These are phyloP conservation scores for Saccharomyces paradoxus DNA, from an alignment of 805 yeast species.

Conservation along the genomic window DNA sequence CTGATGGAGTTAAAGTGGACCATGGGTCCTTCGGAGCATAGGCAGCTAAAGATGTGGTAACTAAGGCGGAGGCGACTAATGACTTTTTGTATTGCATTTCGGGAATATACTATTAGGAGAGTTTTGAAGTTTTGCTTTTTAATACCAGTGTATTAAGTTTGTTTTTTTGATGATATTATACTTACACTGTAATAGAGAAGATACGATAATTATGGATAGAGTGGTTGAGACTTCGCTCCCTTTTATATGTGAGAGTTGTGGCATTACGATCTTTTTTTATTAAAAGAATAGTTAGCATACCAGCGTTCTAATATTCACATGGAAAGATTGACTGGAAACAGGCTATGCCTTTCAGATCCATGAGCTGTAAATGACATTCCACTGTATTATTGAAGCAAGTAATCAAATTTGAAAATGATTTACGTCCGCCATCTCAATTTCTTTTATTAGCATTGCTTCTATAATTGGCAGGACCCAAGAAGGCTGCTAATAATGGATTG, in stretches of 20 bases:
- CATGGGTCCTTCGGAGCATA: constrained; percentile 32
- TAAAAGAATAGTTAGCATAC: background rate
- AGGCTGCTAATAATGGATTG: background rate
- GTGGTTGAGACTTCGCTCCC: background rate
- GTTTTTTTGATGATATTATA: constrained; percentile 2
- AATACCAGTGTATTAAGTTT: constrained; percentile 2
- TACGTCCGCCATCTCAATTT: background rate
- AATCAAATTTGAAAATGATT: background rate
- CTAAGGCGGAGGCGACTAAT: constrained; percentile 27
- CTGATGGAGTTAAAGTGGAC: constrained; percentile 37
- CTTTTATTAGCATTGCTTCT: background rate
- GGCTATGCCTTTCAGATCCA: background rate
- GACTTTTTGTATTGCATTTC: constrained; percentile 24
- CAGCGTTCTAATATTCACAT: background rate
- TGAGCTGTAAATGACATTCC: background rate
- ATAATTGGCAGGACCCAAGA: background rate
- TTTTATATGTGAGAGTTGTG: background rate
- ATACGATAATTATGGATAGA: background rate
- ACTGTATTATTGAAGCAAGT: background rate
- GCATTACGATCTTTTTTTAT: background rate
- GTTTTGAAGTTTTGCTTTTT: background rate
- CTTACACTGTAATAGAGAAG: background rate
- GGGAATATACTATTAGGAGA: background rate
- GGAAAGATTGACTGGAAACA: background rate
- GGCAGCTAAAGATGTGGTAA: constrained; percentile 22